Percentiles rank a stretch among this genome's conserved stretches.
Conservation (phyloP, 192 early-diverging fungal species). For the Coemansia sp. region DNA sequence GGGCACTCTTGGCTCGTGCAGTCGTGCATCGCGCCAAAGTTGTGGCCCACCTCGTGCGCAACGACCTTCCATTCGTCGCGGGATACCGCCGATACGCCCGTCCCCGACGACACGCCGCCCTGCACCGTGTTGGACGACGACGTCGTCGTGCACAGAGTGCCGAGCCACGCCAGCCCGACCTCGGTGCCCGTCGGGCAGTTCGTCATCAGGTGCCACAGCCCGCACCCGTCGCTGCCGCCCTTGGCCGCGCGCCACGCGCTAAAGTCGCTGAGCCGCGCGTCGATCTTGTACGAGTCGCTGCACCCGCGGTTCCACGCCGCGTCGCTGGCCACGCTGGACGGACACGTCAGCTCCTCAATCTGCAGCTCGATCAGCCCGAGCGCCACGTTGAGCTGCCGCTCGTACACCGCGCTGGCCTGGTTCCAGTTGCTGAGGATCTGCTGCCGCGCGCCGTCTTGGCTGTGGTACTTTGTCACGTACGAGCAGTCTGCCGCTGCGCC, state of each 20-base stretch:
- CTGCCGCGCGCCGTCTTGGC: conserved; percentile 55
- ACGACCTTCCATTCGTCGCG: conserved; percentile 92
- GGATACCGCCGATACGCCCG: conserved; percentile 80
- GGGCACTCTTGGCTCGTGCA: conserved; percentile 71
- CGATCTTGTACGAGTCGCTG: conserved; percentile 64
- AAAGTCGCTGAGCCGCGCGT: conserved; percentile 80
- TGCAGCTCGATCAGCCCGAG: conserved; percentile 79
- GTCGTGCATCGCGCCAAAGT: conserved; percentile 88
- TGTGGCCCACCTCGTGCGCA: conserved; percentile 93
- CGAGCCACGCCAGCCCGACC: conserved; percentile 88
- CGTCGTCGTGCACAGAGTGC: conserved; percentile 64
- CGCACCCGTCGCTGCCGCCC: conserved; percentile 68
- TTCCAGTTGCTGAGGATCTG: conserved; percentile 85
- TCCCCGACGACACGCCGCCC: conserved; percentile 61
- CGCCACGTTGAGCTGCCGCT: conserved; percentile 81
- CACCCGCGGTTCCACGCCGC: conserved; percentile 81
- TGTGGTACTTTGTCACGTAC: conserved; percentile 59
- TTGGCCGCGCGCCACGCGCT: conserved; percentile 77
- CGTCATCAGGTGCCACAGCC: conserved; percentile 94
- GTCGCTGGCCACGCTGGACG: conserved; percentile 26
- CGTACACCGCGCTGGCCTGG: conserved; percentile 77
- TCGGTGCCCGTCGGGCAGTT: conserved; percentile 72
- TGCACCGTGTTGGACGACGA: conserved; percentile 53
- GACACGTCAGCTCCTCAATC: conserved; percentile 63
- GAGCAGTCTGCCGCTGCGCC: conserved; percentile 77